Percentiles rank a stretch among this genome's conserved stretches.
Conservation (phyloP, 495 filamentous ascomycete genomes). For the Xylaria scruposa region DNA sequence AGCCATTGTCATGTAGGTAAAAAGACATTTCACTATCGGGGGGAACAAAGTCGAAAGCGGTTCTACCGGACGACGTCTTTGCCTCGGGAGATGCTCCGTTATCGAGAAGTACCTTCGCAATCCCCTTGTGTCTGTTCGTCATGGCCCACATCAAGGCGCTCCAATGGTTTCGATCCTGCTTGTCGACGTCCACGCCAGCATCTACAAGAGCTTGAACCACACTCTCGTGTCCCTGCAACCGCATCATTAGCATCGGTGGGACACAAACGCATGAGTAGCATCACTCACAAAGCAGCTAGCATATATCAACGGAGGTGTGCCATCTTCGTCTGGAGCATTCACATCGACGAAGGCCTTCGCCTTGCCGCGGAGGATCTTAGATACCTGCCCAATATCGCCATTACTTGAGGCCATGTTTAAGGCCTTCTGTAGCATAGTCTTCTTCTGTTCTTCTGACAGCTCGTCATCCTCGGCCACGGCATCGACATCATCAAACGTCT, state of each 20-base stretch:
- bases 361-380: conserved; percentile 75
- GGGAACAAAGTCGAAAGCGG: conserved; percentile 94
- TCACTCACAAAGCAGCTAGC: conserved; percentile 94
- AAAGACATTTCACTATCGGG: conserved; percentile 96
- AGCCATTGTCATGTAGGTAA: conserved; percentile 91
- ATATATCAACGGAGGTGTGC: conserved; percentile 93
- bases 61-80: conserved; percentile 90
- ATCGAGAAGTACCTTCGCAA: conserved; percentile 89
- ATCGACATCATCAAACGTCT: conserved; percentile 77
- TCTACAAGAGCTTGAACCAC: conserved; percentile 85
- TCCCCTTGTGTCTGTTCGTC: conserved; percentile 96
- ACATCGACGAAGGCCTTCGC: conserved; percentile 83
- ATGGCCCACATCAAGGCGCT: conserved; percentile 99
- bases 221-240: conserved; percentile 80
- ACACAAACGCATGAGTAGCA: conserved; percentile 21
- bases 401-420: conserved; percentile 97
- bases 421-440: conserved; percentile 78
- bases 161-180: conserved; percentile 95
- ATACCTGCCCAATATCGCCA: conserved; percentile 84
- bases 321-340: conserved; percentile 91
- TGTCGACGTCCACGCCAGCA: conserved; percentile 88
- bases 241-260: conserved; percentile 14
- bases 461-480: conserved; percentile 75
- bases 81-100: conserved; percentile 94
- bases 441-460: conserved; percentile 78